Evolutionary conservation across 2,329 filamentous ascomycete genomes (phyloP).

Genomic region (Cladosporium sp.): DNA sequence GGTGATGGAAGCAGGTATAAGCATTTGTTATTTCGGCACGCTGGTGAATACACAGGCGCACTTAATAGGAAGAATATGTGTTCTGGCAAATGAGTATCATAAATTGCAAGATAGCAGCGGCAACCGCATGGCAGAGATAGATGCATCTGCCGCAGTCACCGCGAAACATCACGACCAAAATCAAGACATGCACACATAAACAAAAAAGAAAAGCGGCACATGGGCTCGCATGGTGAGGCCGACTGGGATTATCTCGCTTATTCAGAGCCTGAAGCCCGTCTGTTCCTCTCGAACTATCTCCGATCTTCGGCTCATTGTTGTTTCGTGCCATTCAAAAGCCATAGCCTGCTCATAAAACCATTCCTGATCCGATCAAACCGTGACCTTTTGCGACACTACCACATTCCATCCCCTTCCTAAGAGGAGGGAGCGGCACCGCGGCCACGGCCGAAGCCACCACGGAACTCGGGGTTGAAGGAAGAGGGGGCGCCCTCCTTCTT

Average conservation of each 20-base stretch:
- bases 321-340: constrained; percentile 3
- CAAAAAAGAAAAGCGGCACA: constrained; percentile 9
- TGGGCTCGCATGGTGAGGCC: constrained; percentile 9
- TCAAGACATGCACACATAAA: constrained; percentile 1
- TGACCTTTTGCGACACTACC: constrained; percentile 8
- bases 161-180: not conserved
- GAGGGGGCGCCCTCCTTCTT: constrained; percentile 89
- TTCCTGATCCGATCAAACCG: constrained; percentile 7
- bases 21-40: too few relatives aligned
- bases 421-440: constrained; percentile 64
- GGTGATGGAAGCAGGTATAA: too few relatives aligned
- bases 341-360: constrained; percentile 6
- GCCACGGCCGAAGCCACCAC: constrained; percentile 57
- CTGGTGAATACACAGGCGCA: too few relatives aligned
- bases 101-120: too few relatives aligned
- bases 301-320: constrained; percentile 6
- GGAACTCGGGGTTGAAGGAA: constrained; percentile 84
- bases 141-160: too few relatives aligned
- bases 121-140: too few relatives aligned
- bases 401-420: constrained; percentile 24
- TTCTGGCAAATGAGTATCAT: too few relatives aligned
- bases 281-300: constrained; percentile 11
- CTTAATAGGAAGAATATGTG: too few relatives aligned
- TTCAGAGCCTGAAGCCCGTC: constrained; percentile 18
- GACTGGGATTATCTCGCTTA: constrained; percentile 26